phyloP scores from a whole-genome alignment of 495 filamentous ascomycete genomes.

The Hypoxylon subgilvum region DNA sequence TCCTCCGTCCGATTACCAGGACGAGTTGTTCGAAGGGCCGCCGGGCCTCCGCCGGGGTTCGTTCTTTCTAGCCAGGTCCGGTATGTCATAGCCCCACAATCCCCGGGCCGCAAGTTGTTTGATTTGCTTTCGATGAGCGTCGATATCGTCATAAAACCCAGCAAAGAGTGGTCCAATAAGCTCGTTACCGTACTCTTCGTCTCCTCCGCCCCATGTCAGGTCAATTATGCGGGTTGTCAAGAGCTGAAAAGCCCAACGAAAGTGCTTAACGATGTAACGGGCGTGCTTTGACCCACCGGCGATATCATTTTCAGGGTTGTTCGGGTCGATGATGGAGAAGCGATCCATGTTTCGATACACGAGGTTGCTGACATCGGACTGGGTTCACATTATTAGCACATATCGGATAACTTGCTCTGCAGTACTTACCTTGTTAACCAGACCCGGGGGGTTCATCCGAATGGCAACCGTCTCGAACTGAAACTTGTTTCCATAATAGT shows the following conservation, averaged over 20 bases:
- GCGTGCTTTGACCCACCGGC: constrained; percentile 77
- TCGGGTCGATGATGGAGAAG: constrained; percentile 86
- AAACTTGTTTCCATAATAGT: constrained; percentile 84
- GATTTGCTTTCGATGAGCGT: too few species aligned
- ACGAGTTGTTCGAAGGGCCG: too few species aligned
- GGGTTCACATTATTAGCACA: constrained; percentile 28
- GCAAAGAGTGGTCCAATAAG: too few species aligned
- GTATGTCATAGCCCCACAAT: too few species aligned
- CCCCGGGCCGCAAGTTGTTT: too few species aligned
- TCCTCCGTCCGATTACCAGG: too few species aligned
- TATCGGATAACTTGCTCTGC: background rate
- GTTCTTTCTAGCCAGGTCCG: too few species aligned
- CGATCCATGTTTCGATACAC: constrained; percentile 58
- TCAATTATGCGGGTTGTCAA: constrained; percentile 65
- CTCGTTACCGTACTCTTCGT: too few species aligned
- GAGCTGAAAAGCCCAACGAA: constrained; percentile 64
- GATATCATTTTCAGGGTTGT: constrained; percentile 82
- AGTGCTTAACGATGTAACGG: constrained; percentile 63
- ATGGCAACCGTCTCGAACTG: constrained; percentile 71
- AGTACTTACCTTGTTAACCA: constrained; percentile 72
- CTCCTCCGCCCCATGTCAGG: constrained; percentile 30
- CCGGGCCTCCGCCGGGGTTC: too few species aligned
- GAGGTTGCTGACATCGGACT: constrained; percentile 45
- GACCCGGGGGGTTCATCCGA: constrained; percentile 71
- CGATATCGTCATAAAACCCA: too few species aligned